Conservation (phyloP, 106 monocot species). For the Xerophyta viscosa region DNA sequence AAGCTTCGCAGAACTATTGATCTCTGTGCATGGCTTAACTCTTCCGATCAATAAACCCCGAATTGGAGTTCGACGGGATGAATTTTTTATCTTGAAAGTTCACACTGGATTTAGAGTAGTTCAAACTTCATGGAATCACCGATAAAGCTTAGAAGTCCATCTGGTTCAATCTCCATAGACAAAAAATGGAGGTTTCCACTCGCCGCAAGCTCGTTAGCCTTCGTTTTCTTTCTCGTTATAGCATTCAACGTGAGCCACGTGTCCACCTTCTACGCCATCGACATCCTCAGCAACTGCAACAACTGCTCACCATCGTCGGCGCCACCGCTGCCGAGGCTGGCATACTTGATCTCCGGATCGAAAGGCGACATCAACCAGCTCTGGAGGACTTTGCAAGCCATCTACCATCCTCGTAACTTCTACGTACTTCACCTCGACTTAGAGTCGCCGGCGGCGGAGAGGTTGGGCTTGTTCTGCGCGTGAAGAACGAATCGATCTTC, state of each 20-base stretch:
- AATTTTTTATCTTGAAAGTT: no score
- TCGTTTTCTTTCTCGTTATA: slow-evolving; percentile 16
- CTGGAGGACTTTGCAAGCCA: slow-evolving; percentile 40
- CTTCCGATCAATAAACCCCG: no score
- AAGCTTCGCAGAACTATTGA: no score
- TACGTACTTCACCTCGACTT: slow-evolving; percentile 49
- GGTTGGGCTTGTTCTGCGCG: slow-evolving; percentile 23
- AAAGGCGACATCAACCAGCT: slow-evolving; percentile 45
- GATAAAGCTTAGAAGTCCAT: not conserved
- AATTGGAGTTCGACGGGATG: no score
- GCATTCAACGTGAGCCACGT: slow-evolving; percentile 27
- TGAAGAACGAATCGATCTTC: slow-evolving; percentile 25
- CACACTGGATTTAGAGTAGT: no score
- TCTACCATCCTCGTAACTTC: slow-evolving; percentile 48
- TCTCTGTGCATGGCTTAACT: no score
- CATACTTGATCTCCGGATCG: slow-evolving; percentile 57
- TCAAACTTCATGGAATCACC: no score
- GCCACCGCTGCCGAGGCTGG: slow-evolving; percentile 20
- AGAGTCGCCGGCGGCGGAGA: slow-evolving; percentile 29
- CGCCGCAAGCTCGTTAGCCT: slow-evolving; percentile 15
- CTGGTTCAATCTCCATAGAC: slow-evolving; percentile 8
- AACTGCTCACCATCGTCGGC: not conserved
- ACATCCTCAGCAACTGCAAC: slow-evolving; percentile 9
- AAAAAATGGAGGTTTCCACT: slow-evolving; percentile 32
- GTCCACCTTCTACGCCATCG: slow-evolving; percentile 14